phyloP scores from a whole-genome alignment of 2,329 filamentous ascomycete species.

The Pestalotiopsis fici region DNA sequence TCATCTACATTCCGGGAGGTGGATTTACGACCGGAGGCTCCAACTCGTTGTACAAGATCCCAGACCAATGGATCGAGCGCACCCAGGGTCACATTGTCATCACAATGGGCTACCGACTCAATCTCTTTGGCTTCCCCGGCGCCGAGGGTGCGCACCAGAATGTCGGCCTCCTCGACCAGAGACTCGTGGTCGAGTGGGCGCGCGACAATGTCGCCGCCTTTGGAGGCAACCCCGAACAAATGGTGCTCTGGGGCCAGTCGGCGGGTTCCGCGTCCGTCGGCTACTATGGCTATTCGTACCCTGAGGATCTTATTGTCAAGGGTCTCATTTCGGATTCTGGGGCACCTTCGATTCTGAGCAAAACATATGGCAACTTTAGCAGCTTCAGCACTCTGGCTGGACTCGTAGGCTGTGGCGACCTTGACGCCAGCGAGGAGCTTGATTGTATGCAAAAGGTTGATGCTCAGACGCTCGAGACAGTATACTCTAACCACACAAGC shows the following conservation, averaged over 20 bases:
- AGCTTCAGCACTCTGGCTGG: slow-evolving; percentile 25
- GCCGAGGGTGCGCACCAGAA: slow-evolving; percentile 9
- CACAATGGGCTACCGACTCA: slow-evolving; percentile 11
- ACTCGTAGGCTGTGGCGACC: slow-evolving; percentile 21
- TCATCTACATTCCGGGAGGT: slow-evolving; percentile 10
- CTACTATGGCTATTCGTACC: slow-evolving; percentile 12
- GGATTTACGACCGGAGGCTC: slow-evolving; percentile 5
- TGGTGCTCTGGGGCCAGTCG: slow-evolving; percentile 13
- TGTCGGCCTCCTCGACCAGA: slow-evolving; percentile 7
- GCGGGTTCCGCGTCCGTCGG: slow-evolving; percentile 9
- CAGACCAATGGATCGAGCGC: slow-evolving; percentile 11
- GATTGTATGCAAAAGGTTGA: slow-evolving; percentile 24
- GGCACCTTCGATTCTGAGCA: slow-evolving; percentile 35
- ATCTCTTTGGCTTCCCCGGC: slow-evolving; percentile 11
- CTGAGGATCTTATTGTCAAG: slow-evolving; percentile 31
- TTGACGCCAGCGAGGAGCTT: slow-evolving; percentile 20
- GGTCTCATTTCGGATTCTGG: slow-evolving; percentile 33
- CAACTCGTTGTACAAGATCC: slow-evolving; percentile 10
- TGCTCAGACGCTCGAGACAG: slow-evolving; percentile 13
- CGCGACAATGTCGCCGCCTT: slow-evolving; percentile 11
- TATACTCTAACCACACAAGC: slow-evolving; percentile 9
- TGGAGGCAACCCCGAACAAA: slow-evolving; percentile 8
- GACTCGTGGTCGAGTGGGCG: slow-evolving; percentile 10
- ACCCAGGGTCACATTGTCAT: slow-evolving; percentile 12
- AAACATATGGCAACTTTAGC: slow-evolving; percentile 26